These are phyloP conservation scores for Fusarium goolgardi DNA, from an alignment of 2,329 filamentous ascomycete species.

Conservation along the genomic window DNA sequence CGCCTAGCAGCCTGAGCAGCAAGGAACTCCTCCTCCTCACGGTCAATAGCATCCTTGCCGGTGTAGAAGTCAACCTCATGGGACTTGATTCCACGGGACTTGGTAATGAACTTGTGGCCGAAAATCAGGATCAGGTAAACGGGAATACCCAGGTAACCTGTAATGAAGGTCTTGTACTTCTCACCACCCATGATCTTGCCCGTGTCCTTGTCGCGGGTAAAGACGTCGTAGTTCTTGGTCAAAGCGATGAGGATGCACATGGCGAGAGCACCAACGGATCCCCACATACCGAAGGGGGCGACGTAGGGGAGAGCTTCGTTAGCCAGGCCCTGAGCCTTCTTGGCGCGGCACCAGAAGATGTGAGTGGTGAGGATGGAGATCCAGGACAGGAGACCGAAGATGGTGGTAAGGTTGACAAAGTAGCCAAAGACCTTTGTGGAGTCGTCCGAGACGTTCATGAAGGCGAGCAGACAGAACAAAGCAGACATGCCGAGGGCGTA, in stretches of 20 bases:
- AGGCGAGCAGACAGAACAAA: constrained; percentile 73
- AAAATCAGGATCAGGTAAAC: constrained; percentile 77
- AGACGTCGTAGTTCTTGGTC: constrained; percentile 85
- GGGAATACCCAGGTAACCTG: constrained; percentile 80
- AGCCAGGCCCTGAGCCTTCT: constrained; percentile 68
- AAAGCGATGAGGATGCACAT: constrained; percentile 80
- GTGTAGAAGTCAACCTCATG: constrained; percentile 75
- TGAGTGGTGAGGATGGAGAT: constrained; percentile 75
- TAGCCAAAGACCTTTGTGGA: constrained; percentile 69
- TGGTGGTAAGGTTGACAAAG: constrained; percentile 75
- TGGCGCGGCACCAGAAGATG: constrained; percentile 73
- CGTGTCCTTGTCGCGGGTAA: constrained; percentile 59
- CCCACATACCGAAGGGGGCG: constrained; percentile 77
- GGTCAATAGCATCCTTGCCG: constrained; percentile 78
- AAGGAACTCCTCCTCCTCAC: constrained; percentile 77
- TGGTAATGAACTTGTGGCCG: constrained; percentile 71
- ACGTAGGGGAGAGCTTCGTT: constrained; percentile 69
- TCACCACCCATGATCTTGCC: constrained; percentile 60
- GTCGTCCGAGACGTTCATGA: constrained; percentile 71
- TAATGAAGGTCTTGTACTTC: constrained; percentile 81
- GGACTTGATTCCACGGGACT: constrained; percentile 66
- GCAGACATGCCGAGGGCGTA: constrained; percentile 72
- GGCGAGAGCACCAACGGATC: constrained; percentile 74
- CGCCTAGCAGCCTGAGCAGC: constrained; percentile 52
- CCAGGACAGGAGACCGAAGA: constrained; percentile 75